Evolutionary conservation across 352 stramenopile genomes (phyloP), one percentile per base, ranked within the genome.

Genomic region (Globisporangium cystogenes): DNA sequence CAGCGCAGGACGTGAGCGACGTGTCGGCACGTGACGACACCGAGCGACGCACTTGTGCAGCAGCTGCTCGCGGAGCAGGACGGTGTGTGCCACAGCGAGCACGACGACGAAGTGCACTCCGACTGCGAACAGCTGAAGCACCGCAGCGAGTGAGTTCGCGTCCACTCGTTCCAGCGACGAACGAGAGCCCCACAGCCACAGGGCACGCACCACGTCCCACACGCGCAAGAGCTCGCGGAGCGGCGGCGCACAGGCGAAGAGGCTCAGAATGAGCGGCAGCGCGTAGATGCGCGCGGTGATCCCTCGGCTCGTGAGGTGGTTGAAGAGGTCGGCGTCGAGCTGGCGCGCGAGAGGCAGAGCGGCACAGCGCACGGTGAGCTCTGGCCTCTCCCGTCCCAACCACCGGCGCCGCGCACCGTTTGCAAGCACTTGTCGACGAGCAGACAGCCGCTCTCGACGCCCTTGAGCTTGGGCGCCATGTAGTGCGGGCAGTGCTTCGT

Each of bases 21-120:
- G 15, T n/a, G n/a, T n/a, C n/a, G n/a, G n/a, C n/a, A n/a, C n/a
- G 8, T 36, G 3, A 11, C 11, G 5, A 11, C 4, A 18, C 14
- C 12, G 12, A 23, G 24, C 21, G 31, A 65, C 77, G 24, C 62
- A 91, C 82, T 88, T 79, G 35, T 82, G 57, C n/a, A 95, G 67
- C 3, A 97, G 48, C 27, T 89, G 75, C 16, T 91, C 80, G 27
- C 90, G 83, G 52, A 97, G 68, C 16, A 97, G 59, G 11, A 97
- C 80, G 0, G 90, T 91, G 60, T 96, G 82, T 15, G 89, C 84
- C 12, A 94, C 85, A 14, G 80, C 87, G n/a, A 97, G 62, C 0
- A 96, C 58, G 1, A 97, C 87, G 20, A 97, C 83, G 54, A 97
- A 94, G 67, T 97, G 90, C 8, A 97, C 79, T 1, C 90, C 90